Percentiles rank a stretch among this genome's conserved stretches.
phyloP scores from a whole-genome alignment of 2,329 filamentous ascomycete genomes.

The Rugonectria rugulosa region DNA sequence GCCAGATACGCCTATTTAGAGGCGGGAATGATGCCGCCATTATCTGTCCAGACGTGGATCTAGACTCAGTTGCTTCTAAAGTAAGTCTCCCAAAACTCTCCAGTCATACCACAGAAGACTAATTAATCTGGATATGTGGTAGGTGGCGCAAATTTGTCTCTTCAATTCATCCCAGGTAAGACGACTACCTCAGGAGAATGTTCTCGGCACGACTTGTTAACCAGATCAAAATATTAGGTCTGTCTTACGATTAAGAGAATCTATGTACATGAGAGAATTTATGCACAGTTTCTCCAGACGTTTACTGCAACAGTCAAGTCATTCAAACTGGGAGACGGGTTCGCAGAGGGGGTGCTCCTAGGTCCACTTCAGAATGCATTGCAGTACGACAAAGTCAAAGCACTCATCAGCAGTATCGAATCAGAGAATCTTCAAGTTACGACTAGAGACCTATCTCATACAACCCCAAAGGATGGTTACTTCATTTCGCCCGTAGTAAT shows the following conservation, averaged over 20 bases:
- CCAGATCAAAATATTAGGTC: neutral
- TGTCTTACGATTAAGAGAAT: neutral
- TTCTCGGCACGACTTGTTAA: too few relatives aligned
- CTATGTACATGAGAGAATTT: neutral
- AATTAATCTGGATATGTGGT: too few relatives aligned
- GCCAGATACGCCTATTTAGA: neutral
- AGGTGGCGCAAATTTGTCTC: too few relatives aligned
- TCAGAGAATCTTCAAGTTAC: too few relatives aligned
- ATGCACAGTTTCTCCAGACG: neutral
- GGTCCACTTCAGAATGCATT: neutral
- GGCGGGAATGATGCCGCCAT: slow-evolving; percentile 29
- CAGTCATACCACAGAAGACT: too few relatives aligned
- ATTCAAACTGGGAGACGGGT: neutral
- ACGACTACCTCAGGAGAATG: neutral
- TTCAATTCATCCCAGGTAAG: neutral
- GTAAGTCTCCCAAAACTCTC: neutral
- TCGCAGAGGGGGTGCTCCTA: neutral
- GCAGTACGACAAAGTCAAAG: too few relatives aligned
- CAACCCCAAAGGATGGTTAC: too few relatives aligned
- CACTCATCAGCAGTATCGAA: too few relatives aligned
- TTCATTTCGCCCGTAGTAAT: too few relatives aligned
- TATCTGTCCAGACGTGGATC: slow-evolving; percentile 56
- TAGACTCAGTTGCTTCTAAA: slow-evolving; percentile 46
- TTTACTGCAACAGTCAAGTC: neutral
- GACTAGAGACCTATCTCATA: too few relatives aligned